phyloP scores from a whole-genome alignment of 2,329 filamentous ascomycete genomes.

The Colletotrichum acutatum region DNA sequence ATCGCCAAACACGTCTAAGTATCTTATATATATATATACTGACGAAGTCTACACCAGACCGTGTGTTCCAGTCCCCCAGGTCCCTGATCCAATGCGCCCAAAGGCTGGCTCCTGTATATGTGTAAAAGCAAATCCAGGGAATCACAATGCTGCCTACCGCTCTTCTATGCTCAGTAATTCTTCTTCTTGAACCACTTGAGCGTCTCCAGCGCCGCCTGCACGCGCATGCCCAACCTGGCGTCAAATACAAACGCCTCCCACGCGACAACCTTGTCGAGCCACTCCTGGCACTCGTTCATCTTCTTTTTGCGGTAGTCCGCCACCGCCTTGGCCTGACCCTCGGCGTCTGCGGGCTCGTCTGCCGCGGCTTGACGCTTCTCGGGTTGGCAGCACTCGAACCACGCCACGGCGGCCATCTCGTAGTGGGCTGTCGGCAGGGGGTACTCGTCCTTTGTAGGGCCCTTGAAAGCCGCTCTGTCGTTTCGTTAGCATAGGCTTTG shows the following conservation, averaged over 20 bases:
- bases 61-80: neutral
- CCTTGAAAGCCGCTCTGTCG: constrained; percentile 64
- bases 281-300: constrained; percentile 70
- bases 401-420: constrained; percentile 85
- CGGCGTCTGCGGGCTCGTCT: constrained; percentile 45
- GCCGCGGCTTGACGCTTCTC: constrained; percentile 38
- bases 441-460: constrained; percentile 75
- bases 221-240: constrained; percentile 77
- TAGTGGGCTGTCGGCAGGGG: constrained; percentile 81
- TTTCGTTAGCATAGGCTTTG: neutral
- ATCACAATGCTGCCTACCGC: neutral
- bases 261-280: constrained; percentile 73
- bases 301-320: constrained; percentile 56
- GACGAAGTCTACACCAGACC: constrained; percentile 1
- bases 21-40: neutral
- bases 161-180: constrained; percentile 42
- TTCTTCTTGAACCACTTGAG: constrained; percentile 64
- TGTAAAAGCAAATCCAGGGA: neutral
- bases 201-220: constrained; percentile 76
- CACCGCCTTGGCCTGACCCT: constrained; percentile 40
- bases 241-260: constrained; percentile 82
- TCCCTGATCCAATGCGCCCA: constrained; percentile 11
- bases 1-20: constrained; percentile 15
- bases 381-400: constrained; percentile 71
- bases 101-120: neutral